phyloP scores from a whole-genome alignment of 2,329 filamentous ascomycete genomes.

The Juglanconis juglandina region DNA sequence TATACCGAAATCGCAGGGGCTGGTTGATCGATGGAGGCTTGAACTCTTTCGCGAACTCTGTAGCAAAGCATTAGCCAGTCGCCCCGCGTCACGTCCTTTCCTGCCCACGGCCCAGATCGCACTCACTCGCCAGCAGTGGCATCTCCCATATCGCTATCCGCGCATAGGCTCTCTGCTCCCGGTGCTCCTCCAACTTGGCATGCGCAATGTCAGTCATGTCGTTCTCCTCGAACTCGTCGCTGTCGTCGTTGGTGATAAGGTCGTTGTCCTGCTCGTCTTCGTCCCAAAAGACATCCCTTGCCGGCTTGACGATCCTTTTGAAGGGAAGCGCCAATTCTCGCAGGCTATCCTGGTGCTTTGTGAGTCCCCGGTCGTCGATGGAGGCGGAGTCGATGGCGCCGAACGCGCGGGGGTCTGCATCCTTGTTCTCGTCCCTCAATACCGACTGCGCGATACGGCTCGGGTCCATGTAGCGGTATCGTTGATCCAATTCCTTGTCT shows the following conservation, averaged over 20 bases:
- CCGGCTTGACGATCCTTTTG: slow-evolving; percentile 18
- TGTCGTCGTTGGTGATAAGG: slow-evolving; percentile 45
- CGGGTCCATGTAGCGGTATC: slow-evolving; percentile 11
- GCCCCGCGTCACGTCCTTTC: neutral
- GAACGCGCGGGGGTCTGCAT: slow-evolving; percentile 2
- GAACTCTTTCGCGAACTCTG: slow-evolving; percentile 83
- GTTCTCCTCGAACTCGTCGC: slow-evolving; percentile 68
- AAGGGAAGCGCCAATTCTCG: slow-evolving; percentile 20
- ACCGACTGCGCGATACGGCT: slow-evolving; percentile 10
- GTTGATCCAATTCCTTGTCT: slow-evolving; percentile 16
- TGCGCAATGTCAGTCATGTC: slow-evolving; percentile 83
- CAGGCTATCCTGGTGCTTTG: slow-evolving; percentile 13
- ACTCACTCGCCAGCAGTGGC: slow-evolving; percentile 81
- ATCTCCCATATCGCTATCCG: slow-evolving; percentile 92
- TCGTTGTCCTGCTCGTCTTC: slow-evolving; percentile 47
- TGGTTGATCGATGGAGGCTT: slow-evolving; percentile 62
- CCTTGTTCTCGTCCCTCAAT: slow-evolving; percentile 8
- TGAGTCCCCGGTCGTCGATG: slow-evolving; percentile 21
- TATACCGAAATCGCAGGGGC: slow-evolving; percentile 91
- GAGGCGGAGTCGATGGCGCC: slow-evolving; percentile 1
- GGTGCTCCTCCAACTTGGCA: slow-evolving; percentile 79
- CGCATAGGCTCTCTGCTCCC: slow-evolving; percentile 85
- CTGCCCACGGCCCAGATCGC: neutral
- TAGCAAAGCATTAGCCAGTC: slow-evolving; percentile 35
- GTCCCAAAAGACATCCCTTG: slow-evolving; percentile 44